phyloP scores from a whole-genome alignment of 805 yeast species.

The Wickerhamiella cacticola region DNA sequence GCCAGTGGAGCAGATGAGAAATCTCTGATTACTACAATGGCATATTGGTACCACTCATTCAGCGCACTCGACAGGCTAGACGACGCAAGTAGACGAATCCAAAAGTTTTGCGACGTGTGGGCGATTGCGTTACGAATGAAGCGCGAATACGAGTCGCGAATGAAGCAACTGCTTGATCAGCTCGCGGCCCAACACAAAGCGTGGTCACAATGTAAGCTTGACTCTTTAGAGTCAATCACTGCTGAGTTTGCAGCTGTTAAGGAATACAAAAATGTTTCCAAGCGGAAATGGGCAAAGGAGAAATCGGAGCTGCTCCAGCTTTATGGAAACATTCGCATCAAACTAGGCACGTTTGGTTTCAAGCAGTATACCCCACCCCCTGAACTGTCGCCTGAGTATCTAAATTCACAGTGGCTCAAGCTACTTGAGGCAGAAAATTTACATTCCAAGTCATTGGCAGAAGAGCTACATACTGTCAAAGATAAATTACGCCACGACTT shows the following conservation, averaged over 20 bases:
- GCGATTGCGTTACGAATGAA: slow-evolving; percentile 27
- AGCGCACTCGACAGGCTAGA: slow-evolving; percentile 30
- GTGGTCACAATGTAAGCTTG: slow-evolving; percentile 25
- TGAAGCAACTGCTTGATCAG: slow-evolving; percentile 23
- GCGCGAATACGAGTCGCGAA: slow-evolving; percentile 28
- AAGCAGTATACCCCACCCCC: slow-evolving; percentile 30
- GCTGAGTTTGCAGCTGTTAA: slow-evolving; percentile 23
- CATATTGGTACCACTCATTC: slow-evolving; percentile 46
- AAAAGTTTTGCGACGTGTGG: slow-evolving; percentile 30
- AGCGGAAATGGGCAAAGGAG: slow-evolving; percentile 32
- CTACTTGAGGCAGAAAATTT: slow-evolving; percentile 28
- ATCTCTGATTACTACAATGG: slow-evolving; percentile 44
- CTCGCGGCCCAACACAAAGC: slow-evolving; percentile 19
- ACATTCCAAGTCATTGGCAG: slow-evolving; percentile 27
- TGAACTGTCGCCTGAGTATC: slow-evolving; percentile 24
- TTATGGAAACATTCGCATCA: slow-evolving; percentile 30
- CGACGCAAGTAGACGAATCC: slow-evolving; percentile 31
- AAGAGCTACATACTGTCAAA: slow-evolving; percentile 27
- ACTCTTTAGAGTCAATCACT: slow-evolving; percentile 24
- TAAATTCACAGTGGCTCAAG: slow-evolving; percentile 28
- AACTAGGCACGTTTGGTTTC: slow-evolving; percentile 29
- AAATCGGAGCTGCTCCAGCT: slow-evolving; percentile 29
- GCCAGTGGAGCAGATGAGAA: slow-evolving; percentile 46
- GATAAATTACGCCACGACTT: slow-evolving; percentile 26
- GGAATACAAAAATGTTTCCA: slow-evolving; percentile 25